These are phyloP conservation scores for Blastobotrys illinoisensis DNA, from an alignment of 1,139 yeast genomes.

Conservation along the genomic window DNA sequence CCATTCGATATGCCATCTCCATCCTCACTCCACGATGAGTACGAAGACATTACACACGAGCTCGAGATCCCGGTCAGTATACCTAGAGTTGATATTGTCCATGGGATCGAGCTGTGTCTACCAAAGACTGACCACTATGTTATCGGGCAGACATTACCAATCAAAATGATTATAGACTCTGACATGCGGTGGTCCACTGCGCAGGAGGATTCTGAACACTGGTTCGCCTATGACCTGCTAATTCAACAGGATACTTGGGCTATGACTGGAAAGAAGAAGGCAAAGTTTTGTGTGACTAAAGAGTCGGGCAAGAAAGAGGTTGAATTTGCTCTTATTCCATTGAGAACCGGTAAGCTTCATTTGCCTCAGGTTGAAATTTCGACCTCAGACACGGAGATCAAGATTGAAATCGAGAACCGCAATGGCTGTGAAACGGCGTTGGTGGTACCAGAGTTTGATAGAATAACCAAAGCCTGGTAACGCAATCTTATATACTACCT, in stretches of 20 bases:
- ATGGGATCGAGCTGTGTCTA: constrained; percentile 22
- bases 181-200: constrained; percentile 40
- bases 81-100: constrained; percentile 28
- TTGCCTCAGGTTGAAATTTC: constrained; percentile 59
- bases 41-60: constrained; percentile 15
- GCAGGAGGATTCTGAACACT: constrained; percentile 4
- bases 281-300: constrained; percentile 31
- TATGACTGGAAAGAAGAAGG: constrained; percentile 56
- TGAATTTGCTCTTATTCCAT: constrained; percentile 57
- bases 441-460: constrained; percentile 67
- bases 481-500: not conserved
- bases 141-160: constrained; percentile 59
- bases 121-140: constrained; percentile 37
- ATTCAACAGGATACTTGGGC: constrained; percentile 55
- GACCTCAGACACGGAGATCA: constrained; percentile 31
- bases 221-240: constrained; percentile 37
- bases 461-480: constrained; percentile 55
- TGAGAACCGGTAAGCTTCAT: constrained; percentile 65
- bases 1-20: not conserved
- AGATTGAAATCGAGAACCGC: constrained; percentile 57
- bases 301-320: constrained; percentile 21
- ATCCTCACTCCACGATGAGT: not conserved
- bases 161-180: constrained; percentile 43
- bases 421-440: constrained; percentile 65
- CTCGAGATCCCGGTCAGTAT: constrained; percentile 25